Percentiles rank a stretch among this genome's conserved stretches.
Evolutionary conservation across 2,329 filamentous ascomycete genomes (phyloP).

Genomic region (Alternaria solani): DNA sequence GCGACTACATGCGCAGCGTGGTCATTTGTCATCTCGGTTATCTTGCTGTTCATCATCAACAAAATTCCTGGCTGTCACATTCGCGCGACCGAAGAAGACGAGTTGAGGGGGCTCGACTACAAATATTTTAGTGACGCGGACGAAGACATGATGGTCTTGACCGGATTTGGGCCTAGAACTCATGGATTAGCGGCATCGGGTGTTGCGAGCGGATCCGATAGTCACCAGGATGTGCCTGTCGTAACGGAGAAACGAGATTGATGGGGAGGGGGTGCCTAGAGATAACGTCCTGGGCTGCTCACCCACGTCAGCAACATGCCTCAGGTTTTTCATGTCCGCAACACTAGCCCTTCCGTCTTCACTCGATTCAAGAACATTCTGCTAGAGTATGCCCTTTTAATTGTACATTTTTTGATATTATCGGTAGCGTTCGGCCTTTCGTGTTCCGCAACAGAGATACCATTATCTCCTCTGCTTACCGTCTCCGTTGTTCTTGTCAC

Average conservation of each 20-base stretch:
- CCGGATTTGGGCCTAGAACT: conserved; percentile 26
- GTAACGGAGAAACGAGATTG: conserved; percentile 31
- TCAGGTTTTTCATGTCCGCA: background rate
- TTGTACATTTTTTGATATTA: background rate
- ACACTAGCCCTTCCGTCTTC: background rate
- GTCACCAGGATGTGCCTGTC: conserved; percentile 32
- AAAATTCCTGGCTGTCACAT: conserved; percentile 66
- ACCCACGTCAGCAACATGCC: background rate
- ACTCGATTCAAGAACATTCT: background rate
- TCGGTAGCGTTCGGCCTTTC: background rate
- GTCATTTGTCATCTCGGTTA: conserved; percentile 62
- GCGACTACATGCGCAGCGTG: conserved; percentile 64
- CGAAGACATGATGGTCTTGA: conserved; percentile 31
- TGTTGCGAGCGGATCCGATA: conserved; percentile 22
- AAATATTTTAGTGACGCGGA: conserved; percentile 57
- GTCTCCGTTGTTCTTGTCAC: background rate
- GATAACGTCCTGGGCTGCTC: background rate
- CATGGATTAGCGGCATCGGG: conserved; percentile 18
- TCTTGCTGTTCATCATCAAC: conserved; percentile 64
- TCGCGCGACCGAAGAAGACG: conserved; percentile 63
- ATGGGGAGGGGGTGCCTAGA: conserved; percentile 13
- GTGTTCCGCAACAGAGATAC: background rate
- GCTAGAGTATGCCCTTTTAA: background rate
- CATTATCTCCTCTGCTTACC: background rate
- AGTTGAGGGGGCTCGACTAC: conserved; percentile 62